Base-by-base conservation (phyloP, 2,329 filamentous ascomycete genomes). In the Fusarium setosum region DNA sequence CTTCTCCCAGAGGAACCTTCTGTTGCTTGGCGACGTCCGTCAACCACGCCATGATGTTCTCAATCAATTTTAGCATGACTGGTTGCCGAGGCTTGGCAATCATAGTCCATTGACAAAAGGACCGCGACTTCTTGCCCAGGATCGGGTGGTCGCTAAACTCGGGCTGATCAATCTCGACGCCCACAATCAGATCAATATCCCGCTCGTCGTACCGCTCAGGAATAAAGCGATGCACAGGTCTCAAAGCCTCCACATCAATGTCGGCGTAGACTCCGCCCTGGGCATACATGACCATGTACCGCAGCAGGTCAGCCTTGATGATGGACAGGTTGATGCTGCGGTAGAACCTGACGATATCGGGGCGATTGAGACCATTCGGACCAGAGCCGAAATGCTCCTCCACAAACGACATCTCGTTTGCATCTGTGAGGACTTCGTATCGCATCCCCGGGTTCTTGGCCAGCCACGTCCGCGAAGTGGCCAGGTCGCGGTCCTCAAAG, bases 61-160 rank as follows among this genome's bases (percentile, higher is more conserved):
- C 88, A 44, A 92, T 85, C 4, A 92, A 81, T 29, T 80, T 79
- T 74, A 92, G 80, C 88, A 92, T 91, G 56, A 92, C 88, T 2
- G 88, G 88, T 23, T 89, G 83, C 17, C 82, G 80, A 1, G 90
- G 89, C 72, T 91, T 90, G 68, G 86, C 86, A 80, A 91, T 89
- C 70, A 92, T 91, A 0, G 90, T 92, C 90, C 90, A 92, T 72
- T 92, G 90, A 74, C 90, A 92, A 73, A 92, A 92, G 0, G 89
- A 92, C 66, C 83, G 81, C 34, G 86, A 91, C 76, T 92, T 92
- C 47, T 83, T 83, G 13, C 90, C 90, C 1, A 92, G 80, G 29
- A 92, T 88, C 2, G 86, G 83, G 72, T 92, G 90, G 48, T 87
- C 77, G 17, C 77, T 79, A 76, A 87, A 92, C 9, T 87, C 83